A percentile compares a stretch with the other conserved stretches of the same genome.
Conservation (phyloP, 1,284 basidiomycete genomes). For the Cutaneotrichosporon daszewskae region DNA sequence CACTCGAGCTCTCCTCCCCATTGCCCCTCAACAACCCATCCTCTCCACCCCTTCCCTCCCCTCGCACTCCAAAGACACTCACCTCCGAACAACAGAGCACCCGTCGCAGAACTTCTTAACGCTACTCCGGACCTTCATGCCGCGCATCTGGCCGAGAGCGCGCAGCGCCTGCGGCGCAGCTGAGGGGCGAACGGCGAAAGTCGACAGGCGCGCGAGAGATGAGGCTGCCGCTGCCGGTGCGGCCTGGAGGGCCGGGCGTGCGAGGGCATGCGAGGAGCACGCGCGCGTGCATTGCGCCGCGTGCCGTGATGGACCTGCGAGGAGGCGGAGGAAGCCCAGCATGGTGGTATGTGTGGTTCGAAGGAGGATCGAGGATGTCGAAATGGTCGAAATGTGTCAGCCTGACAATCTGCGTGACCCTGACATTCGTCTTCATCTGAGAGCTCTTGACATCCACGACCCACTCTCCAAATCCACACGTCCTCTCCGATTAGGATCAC, state of each 20-base stretch:
- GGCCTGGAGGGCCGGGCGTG: conserved; percentile 3
- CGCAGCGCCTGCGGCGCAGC: conserved; percentile 15
- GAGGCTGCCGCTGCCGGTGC: conserved; percentile 1
- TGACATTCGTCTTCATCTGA: too few relatives aligned
- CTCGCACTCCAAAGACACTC: conserved; percentile 12
- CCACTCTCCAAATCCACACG: too few relatives aligned
- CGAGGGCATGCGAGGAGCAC: conserved; percentile 11
- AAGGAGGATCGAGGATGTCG: background rate
- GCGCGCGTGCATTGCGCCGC: conserved; percentile 2
- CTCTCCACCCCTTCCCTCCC: background rate
- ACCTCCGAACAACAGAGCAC: conserved; percentile 68
- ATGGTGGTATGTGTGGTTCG: background rate
- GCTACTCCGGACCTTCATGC: conserved; percentile 94
- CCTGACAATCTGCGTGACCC: background rate
- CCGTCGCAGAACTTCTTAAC: conserved; percentile 91
- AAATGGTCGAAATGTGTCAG: conserved; percentile 1
- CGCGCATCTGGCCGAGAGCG: conserved; percentile 50
- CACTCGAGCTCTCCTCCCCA: background rate
- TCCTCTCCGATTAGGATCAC: too few relatives aligned
- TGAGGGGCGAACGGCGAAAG: conserved; percentile 2
- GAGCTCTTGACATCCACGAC: too few relatives aligned
- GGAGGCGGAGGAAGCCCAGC: conserved; percentile 9
- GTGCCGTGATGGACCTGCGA: conserved; percentile 15
- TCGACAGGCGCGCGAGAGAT: too few relatives aligned
- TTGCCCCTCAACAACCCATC: background rate